Percentiles rank a stretch among this genome's conserved stretches.
Conservation (phyloP, 148 eudicot genomes). For the Tetragonia tetragonoides region DNA sequence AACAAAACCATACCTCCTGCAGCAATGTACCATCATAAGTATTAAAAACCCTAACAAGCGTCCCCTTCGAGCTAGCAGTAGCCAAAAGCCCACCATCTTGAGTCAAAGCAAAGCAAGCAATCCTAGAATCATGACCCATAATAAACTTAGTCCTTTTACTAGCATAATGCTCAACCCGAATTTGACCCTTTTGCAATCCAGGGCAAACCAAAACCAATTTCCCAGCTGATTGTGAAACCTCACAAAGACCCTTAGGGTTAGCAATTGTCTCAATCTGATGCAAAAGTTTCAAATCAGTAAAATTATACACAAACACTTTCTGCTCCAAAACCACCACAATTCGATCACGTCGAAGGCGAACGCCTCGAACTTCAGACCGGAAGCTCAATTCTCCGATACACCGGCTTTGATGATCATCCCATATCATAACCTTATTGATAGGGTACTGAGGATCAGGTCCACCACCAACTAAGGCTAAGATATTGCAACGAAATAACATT, state of each 20-base stretch:
- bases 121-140: conserved; percentile 89
- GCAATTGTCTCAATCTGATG: conserved; percentile 86
- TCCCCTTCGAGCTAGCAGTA: conserved; percentile 78
- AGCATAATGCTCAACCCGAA: conserved; percentile 78
- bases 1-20: conserved; percentile 51
- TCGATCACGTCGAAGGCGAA: conserved; percentile 69
- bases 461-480: conserved; percentile 85
- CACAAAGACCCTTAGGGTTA: conserved; percentile 83
- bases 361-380: conserved; percentile 75
- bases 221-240: conserved; percentile 61
- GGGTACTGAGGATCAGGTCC: conserved; percentile 83
- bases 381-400: conserved; percentile 89
- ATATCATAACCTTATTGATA: conserved; percentile 78
- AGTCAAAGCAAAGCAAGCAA: conserved; percentile 68
- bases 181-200: conserved; percentile 84
- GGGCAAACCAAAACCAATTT: conserved; percentile 71
- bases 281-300: conserved; percentile 68
- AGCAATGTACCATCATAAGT: conserved; percentile 66
- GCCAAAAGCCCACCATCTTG: conserved; percentile 75
- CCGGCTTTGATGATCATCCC: conserved; percentile 89
- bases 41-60: conserved; percentile 69
- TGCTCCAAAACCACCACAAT: conserved; percentile 75
- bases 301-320: conserved; percentile 81
- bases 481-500: conserved; percentile 88
- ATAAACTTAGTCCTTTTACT: conserved; percentile 80